Percentiles rank a stretch among this genome's conserved stretches.
Conservation (phyloP, 495 filamentous ascomycete genomes). For the Aspergillus diversus region DNA sequence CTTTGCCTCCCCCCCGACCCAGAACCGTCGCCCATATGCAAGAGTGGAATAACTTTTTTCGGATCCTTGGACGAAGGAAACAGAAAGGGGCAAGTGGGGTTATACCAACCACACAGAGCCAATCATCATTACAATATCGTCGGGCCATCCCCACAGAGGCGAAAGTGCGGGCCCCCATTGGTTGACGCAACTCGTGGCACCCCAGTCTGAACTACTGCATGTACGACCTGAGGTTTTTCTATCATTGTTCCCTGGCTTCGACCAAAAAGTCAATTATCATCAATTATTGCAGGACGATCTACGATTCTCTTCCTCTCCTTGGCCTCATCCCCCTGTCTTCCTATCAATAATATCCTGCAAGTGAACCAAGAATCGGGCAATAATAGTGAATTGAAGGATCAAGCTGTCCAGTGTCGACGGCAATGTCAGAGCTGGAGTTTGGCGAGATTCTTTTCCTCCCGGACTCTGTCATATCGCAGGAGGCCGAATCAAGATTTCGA, state of each 20-base stretch:
- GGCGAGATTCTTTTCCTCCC: neutral
- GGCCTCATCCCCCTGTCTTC: neutral
- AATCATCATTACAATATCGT: neutral
- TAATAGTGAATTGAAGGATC: neutral
- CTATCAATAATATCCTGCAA: constrained; percentile 10
- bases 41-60: no score
- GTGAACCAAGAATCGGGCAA: constrained; percentile 1
- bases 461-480: neutral
- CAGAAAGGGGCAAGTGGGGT: no score
- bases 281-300: constrained; percentile 8
- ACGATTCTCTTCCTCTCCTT: neutral
- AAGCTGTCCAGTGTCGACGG: neutral
- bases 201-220: neutral
- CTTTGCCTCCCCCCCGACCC: no score
- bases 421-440: neutral
- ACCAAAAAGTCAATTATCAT: constrained; percentile 9
- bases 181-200: neutral
- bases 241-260: neutral
- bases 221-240: neutral
- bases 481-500: neutral
- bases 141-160: neutral
- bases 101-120: neutral
- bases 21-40: no score
- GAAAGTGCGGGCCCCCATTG: neutral
- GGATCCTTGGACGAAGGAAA: no score